Percentiles rank a stretch among this genome's conserved stretches.
These are phyloP conservation scores for Pseudocercospora musae DNA, from an alignment of 2,329 filamentous ascomycete genomes.

Conservation along the genomic window DNA sequence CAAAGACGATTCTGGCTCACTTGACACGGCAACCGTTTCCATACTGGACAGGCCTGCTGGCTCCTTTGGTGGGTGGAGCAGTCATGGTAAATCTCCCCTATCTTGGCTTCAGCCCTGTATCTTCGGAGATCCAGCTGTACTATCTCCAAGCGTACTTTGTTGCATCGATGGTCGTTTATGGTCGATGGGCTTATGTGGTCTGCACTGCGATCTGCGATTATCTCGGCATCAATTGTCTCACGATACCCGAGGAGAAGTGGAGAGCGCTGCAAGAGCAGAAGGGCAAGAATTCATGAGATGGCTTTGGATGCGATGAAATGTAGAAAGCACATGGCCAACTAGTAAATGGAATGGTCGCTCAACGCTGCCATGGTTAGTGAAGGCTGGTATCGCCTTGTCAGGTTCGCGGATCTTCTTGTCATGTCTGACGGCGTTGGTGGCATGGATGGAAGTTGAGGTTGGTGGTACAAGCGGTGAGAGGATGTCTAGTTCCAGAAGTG, in stretches of 20 bases:
- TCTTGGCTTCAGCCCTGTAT: conserved; percentile 67
- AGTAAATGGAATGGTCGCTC: not conserved
- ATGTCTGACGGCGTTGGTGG: not conserved
- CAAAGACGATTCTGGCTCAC: conserved; percentile 97
- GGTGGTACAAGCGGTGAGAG: not conserved
- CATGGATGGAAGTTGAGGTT: not conserved
- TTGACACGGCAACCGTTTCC: conserved; percentile 91
- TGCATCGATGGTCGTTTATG: conserved; percentile 82
- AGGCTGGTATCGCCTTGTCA: not conserved
- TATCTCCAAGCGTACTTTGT: conserved; percentile 84
- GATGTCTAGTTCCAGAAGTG: no score
- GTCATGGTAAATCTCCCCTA: conserved; percentile 77
- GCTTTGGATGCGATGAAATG: not conserved
- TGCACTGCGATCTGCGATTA: conserved; percentile 88
- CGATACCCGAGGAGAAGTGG: conserved; percentile 57
- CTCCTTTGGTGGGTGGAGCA: conserved; percentile 81
- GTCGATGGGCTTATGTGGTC: conserved; percentile 87
- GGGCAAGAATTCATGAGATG: conserved; percentile 5
- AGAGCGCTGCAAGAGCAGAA: conserved; percentile 28
- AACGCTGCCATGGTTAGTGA: not conserved
- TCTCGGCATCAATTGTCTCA: conserved; percentile 90
- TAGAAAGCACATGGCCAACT: not conserved
- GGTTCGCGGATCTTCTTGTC: not conserved
- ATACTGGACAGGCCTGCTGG: conserved; percentile 90
- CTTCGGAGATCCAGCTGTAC: conserved; percentile 61